These are phyloP conservation scores for Nepenthes gracilis DNA, from an alignment of 148 eudicot genomes.

Conservation along the genomic window DNA sequence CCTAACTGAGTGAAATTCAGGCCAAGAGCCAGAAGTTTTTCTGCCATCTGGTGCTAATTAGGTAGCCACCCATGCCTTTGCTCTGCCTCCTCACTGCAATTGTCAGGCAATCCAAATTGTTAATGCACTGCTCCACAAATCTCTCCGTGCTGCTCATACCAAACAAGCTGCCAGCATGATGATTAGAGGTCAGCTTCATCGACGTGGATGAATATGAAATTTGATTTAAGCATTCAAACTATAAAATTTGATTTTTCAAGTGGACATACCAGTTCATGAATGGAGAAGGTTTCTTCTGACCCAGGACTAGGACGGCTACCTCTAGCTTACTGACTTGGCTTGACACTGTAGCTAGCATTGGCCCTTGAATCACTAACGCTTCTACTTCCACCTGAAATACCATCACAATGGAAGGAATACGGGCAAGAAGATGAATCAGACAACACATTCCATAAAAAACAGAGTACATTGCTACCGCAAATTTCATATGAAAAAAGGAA, in stretches of 20 bases:
- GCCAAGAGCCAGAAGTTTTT: slow-evolving; percentile 94
- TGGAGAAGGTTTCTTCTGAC: slow-evolving; percentile 60
- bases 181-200: background rate
- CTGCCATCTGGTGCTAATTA: slow-evolving; percentile 87
- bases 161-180: slow-evolving; percentile 37
- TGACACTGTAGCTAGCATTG: slow-evolving; percentile 29
- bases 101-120: slow-evolving; percentile 66
- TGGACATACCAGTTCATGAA: slow-evolving; percentile 42
- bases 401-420: background rate
- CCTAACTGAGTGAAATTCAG: slow-evolving; percentile 5
- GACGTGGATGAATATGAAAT: background rate
- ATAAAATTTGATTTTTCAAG: no score
- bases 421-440: no score
- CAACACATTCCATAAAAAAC: no score
- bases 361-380: slow-evolving; percentile 36
- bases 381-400: slow-evolving; percentile 36
- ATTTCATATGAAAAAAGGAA: no score
- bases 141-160: slow-evolving; percentile 56
- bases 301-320: slow-evolving; percentile 38
- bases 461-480: no score
- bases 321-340: slow-evolving; percentile 51
- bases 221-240: no score
- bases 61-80: slow-evolving; percentile 73
- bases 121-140: slow-evolving; percentile 77
- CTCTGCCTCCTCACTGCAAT: slow-evolving; percentile 83